Evolutionary conservation across 257 asterid species (phyloP).

Genomic region (Plantago ovata): DNA sequence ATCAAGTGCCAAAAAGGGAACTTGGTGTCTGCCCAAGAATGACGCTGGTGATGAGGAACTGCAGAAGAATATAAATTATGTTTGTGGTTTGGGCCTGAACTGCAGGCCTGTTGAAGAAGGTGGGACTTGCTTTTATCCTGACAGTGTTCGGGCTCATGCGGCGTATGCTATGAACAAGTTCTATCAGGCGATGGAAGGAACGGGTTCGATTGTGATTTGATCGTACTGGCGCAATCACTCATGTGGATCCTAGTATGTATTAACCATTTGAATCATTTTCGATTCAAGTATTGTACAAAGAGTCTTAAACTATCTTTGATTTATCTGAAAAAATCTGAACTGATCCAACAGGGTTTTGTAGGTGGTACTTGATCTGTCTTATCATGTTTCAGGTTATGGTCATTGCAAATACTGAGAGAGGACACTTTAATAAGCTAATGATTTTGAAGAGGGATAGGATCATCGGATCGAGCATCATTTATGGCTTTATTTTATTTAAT

Average conservation of each 20-base stretch:
- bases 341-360: neutral
- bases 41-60: slow-evolving; percentile 29
- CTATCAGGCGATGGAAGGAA: slow-evolving; percentile 28
- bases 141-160: slow-evolving; percentile 40
- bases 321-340: too few species aligned
- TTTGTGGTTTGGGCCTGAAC: slow-evolving; percentile 36
- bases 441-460: too few species aligned
- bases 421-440: neutral
- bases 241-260: slow-evolving; percentile 35
- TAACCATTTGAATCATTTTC: neutral
- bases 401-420: slow-evolving; percentile 33
- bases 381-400: slow-evolving; percentile 33
- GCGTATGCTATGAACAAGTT: slow-evolving; percentile 48
- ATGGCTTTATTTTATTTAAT: neutral
- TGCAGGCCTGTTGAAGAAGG: slow-evolving; percentile 37
- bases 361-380: neutral
- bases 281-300: neutral
- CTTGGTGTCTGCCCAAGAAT: slow-evolving; percentile 39
- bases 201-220: slow-evolving; percentile 36
- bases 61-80: slow-evolving; percentile 41
- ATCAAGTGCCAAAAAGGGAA: slow-evolving; percentile 17
- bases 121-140: slow-evolving; percentile 37
- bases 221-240: slow-evolving; percentile 30
- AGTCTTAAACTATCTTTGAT: too few species aligned
- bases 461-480: too few species aligned